Conservation (phyloP, 352 stramenopile species). For the Saprolegnia diclina region DNA sequence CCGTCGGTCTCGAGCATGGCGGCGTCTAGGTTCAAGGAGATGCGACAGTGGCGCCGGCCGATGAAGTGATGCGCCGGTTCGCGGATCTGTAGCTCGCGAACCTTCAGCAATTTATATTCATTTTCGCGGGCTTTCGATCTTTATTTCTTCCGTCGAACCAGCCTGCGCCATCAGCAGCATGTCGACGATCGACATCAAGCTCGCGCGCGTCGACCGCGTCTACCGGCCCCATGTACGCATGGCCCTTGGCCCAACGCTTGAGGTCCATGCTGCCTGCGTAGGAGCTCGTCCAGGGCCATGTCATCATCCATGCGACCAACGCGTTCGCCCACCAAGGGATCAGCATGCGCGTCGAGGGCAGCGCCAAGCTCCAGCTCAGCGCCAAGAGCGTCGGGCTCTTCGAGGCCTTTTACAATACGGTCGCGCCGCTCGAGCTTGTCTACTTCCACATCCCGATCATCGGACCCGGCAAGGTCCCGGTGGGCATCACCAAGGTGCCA, state of each 20-base stretch:
- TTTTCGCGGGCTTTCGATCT: slow-evolving; percentile 3
- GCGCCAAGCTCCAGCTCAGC: slow-evolving; percentile 71
- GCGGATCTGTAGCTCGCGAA: neutral
- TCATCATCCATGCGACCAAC: slow-evolving; percentile 80
- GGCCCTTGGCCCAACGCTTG: neutral
- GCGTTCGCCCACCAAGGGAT: slow-evolving; percentile 78
- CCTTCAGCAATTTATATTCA: neutral
- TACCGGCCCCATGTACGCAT: slow-evolving; percentile 68
- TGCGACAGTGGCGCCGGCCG: neutral
- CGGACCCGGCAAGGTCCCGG: slow-evolving; percentile 57
- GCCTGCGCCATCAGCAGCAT: slow-evolving; percentile 15
- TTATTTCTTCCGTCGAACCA: neutral
- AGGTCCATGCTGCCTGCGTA: slow-evolving; percentile 24
- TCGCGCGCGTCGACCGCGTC: slow-evolving; percentile 81
- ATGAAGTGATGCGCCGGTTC: neutral
- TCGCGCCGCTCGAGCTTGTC: slow-evolving; percentile 70
- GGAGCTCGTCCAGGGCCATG: slow-evolving; percentile 79
- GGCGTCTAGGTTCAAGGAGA: neutral
- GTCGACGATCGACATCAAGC: slow-evolving; percentile 77
- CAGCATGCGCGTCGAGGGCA: slow-evolving; percentile 79
- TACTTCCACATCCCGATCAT: slow-evolving; percentile 78
- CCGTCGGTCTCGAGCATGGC: too few species aligned
- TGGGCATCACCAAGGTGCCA: slow-evolving; percentile 81
- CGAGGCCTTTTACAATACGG: slow-evolving; percentile 76
- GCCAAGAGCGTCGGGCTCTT: slow-evolving; percentile 75